These are phyloP conservation scores for Deinandra increscens DNA, from an alignment of 129 eudicot genomes.

Conservation along the genomic window DNA sequence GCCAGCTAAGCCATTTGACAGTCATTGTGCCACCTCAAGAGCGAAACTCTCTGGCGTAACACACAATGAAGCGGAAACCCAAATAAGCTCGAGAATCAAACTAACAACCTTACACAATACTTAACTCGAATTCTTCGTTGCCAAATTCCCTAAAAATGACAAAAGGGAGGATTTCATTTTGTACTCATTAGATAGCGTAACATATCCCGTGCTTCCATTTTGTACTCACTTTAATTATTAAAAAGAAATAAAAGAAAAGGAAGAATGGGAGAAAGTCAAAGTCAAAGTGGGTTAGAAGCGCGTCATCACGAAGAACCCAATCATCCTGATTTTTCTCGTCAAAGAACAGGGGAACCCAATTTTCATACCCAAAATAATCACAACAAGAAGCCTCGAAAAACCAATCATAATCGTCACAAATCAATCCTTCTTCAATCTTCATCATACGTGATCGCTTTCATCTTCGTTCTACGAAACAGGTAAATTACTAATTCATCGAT, in stretches of 20 bases:
- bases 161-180: too few species aligned
- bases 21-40: too few species aligned
- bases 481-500: slow-evolving; percentile 4
- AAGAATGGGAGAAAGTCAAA: neutral
- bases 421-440: slow-evolving; percentile 1
- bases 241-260: neutral
- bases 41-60: too few species aligned
- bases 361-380: slow-evolving; percentile 25
- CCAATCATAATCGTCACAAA: slow-evolving; percentile 7
- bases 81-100: too few species aligned
- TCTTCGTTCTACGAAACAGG: neutral
- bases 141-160: too few species aligned
- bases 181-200: too few species aligned
- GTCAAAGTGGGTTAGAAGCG: slow-evolving; percentile 20
- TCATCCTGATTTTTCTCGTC: slow-evolving; percentile 2
- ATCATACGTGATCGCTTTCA: slow-evolving; percentile 2
- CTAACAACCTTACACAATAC: too few species aligned
- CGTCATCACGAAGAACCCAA: slow-evolving; percentile 31
- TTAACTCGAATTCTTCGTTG: too few species aligned
- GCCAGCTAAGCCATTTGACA: too few species aligned
- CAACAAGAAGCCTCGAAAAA: neutral
- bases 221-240: slow-evolving; percentile 3
- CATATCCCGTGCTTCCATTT: too few species aligned
- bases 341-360: slow-evolving; percentile 9
- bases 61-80: too few species aligned